phyloP scores from a whole-genome alignment of 768 basidiomycete species.

The Suillus paluster region DNA sequence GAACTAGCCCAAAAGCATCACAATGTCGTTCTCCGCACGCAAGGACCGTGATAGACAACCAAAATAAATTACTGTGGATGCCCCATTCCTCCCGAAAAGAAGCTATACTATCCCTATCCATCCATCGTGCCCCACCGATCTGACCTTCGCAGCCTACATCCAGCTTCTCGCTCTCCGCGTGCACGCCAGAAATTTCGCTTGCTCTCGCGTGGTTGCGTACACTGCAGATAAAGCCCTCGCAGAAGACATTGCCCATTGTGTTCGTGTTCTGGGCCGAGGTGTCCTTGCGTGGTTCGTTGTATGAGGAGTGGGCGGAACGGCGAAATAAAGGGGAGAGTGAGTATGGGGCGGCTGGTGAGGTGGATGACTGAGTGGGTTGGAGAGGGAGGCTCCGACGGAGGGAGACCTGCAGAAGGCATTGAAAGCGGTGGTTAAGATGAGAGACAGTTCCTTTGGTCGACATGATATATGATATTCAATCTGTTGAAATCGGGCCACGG shows the following conservation, averaged over 20 bases:
- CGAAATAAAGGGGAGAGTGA: slow-evolving; percentile 40
- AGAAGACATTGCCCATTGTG: slow-evolving; percentile 59
- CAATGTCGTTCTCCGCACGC: slow-evolving; percentile 2
- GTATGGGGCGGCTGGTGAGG: slow-evolving; percentile 46
- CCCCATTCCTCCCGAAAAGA: slow-evolving; percentile 10
- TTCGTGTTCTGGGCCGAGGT: slow-evolving; percentile 78
- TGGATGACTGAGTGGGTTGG: slow-evolving; percentile 70
- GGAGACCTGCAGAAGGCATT: slow-evolving; percentile 38
- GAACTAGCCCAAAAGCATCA: slow-evolving; percentile 36
- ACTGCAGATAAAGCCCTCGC: slow-evolving; percentile 55
- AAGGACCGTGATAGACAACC: slow-evolving; percentile 3
- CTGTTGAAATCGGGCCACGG: not conserved
- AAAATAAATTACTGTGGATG: not conserved
- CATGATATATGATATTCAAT: slow-evolving; percentile 1
- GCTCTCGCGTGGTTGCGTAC: slow-evolving; percentile 76
- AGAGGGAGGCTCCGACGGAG: slow-evolving; percentile 47
- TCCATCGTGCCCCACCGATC: slow-evolving; percentile 54
- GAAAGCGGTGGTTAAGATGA: slow-evolving; percentile 31
- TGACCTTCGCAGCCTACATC: slow-evolving; percentile 62
- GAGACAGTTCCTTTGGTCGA: slow-evolving; percentile 26
- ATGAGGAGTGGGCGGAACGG: slow-evolving; percentile 50
- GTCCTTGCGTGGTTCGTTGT: slow-evolving; percentile 59
- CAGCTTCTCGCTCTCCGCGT: slow-evolving; percentile 57
- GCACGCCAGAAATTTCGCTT: slow-evolving; percentile 64
- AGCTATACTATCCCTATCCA: slow-evolving; percentile 28